Base-by-base conservation (phyloP, 2,329 filamentous ascomycete species). In the Neonectria neomacrospora region DNA sequence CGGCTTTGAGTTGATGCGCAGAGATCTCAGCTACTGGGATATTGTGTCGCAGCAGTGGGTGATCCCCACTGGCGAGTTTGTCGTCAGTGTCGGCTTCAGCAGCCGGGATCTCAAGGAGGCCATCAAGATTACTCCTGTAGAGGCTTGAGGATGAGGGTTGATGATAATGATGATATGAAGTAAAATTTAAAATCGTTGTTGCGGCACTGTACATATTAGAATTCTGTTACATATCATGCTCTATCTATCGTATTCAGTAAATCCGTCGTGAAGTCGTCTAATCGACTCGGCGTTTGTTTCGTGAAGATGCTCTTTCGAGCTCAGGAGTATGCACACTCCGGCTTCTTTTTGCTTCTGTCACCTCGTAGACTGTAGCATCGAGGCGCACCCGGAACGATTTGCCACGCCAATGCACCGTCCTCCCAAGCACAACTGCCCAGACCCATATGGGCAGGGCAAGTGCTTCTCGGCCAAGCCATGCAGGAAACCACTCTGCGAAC, bases 391-490 rank as follows among this genome's bases (percentile, higher is more conserved):
- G 87, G 76, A 98, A 98, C 28, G 82, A 86, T 73, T 90, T 90
- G 0, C 94, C 95, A 58, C 96, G 84, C 96, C 96, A 99, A 55
- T 87, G 87, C 0, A 99, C 93, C 0, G 90, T 95, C 2, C 91
- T 88, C 0, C 96, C 96, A n/a, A 95, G 90, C 70, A 93, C 88
- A 20, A 97, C 92, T 1, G 96, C 96, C 87, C 91, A 94, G 0
- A 88, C 81, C 96, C 96, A 99, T 63, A 99, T 91, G 0, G 94
- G 94, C 48, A 97, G 81, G 0, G 96, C 94, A 9, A 97, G 82
- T 0, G 87, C 68, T 79, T 99, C 96, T 32, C 96, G 85, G 0
- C 91, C 93, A 0, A 97, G 71, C 96, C 96, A 99, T 0, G 94
- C 91, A 6, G 85, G 76, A 4, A 96, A 74, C 92, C 94, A 99